These are phyloP conservation scores for Phytopythium cucurbitacearum DNA, from an alignment of 352 stramenopile species.

Conservation along the genomic window DNA sequence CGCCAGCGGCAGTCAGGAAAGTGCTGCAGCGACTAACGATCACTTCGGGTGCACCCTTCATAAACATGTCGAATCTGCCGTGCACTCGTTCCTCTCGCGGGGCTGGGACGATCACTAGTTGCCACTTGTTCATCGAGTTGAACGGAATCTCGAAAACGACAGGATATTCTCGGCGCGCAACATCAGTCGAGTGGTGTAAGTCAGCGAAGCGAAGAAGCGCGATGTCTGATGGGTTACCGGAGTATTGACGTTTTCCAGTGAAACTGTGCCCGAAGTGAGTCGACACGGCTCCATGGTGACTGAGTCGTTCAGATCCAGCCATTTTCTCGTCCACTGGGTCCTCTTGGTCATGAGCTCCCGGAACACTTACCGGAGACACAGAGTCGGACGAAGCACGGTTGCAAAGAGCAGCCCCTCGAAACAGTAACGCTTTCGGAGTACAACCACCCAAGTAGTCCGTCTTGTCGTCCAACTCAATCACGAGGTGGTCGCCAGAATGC, in stretches of 20 bases:
- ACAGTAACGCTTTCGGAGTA: slow-evolving; percentile 25
- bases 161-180: slow-evolving; percentile 31
- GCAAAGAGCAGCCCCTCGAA: slow-evolving; percentile 29
- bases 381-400: slow-evolving; percentile 28
- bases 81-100: slow-evolving; percentile 13
- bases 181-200: slow-evolving; percentile 27
- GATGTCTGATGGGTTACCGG: slow-evolving; percentile 47
- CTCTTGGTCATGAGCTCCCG: background rate
- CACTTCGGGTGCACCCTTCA: slow-evolving; percentile 94
- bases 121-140: slow-evolving; percentile 71
- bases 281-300: slow-evolving; percentile 7
- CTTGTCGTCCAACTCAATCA: slow-evolving; percentile 29
- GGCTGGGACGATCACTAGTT: slow-evolving; percentile 40
- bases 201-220: slow-evolving; percentile 44
- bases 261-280: slow-evolving; percentile 8
- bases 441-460: slow-evolving; percentile 21
- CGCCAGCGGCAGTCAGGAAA: slow-evolving; percentile 50
- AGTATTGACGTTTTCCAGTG: slow-evolving; percentile 34
- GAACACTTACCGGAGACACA: background rate
- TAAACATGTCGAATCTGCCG: slow-evolving; percentile 46
- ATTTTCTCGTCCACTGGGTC: slow-evolving; percentile 9
- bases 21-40: slow-evolving; percentile 86
- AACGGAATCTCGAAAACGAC: slow-evolving; percentile 56
- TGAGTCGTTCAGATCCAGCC: background rate
- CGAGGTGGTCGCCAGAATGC: slow-evolving; percentile 14